Conservation (phyloP, 2,329 filamentous ascomycete species). For the Fusarium succisae region DNA sequence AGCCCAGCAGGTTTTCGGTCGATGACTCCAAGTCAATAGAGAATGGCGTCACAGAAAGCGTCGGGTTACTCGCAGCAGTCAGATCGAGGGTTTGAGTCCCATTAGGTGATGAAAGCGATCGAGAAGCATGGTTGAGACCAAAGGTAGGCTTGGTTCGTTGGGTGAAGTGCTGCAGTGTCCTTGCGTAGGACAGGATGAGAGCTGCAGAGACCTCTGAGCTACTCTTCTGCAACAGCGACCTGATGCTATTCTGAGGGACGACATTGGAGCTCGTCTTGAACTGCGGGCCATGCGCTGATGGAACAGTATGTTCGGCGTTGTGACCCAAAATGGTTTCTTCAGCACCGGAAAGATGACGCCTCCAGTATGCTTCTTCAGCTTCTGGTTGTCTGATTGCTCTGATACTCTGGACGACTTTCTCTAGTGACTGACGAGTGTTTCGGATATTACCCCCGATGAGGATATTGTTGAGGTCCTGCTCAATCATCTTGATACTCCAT, state of each 20-base stretch:
- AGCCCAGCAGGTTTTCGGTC: background rate
- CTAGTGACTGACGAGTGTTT: background rate
- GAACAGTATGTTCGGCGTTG: accelerated
- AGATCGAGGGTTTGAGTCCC: constrained; percentile 7
- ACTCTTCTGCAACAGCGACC: background rate
- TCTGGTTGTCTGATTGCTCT: background rate
- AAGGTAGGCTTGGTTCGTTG: background rate
- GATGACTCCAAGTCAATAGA: background rate
- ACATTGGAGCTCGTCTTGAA: background rate
- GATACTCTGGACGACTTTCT: background rate
- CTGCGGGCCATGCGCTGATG: background rate
- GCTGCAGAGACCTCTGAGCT: background rate
- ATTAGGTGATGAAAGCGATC: background rate
- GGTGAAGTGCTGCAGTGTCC: background rate
- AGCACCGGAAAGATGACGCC: background rate
- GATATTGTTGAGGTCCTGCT: background rate
- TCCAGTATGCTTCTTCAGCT: constrained; percentile 1
- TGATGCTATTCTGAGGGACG: accelerated
- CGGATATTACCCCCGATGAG: accelerated
- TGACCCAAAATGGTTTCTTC: background rate
- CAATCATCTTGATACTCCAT: constrained; percentile 26
- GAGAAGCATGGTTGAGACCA: constrained; percentile 17
- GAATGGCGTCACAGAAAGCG: background rate
- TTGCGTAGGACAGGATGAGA: constrained; percentile 6
- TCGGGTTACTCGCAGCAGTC: background rate